phyloP scores from a whole-genome alignment of 495 filamentous ascomycete species.

The Aspergillus panamensis region DNA sequence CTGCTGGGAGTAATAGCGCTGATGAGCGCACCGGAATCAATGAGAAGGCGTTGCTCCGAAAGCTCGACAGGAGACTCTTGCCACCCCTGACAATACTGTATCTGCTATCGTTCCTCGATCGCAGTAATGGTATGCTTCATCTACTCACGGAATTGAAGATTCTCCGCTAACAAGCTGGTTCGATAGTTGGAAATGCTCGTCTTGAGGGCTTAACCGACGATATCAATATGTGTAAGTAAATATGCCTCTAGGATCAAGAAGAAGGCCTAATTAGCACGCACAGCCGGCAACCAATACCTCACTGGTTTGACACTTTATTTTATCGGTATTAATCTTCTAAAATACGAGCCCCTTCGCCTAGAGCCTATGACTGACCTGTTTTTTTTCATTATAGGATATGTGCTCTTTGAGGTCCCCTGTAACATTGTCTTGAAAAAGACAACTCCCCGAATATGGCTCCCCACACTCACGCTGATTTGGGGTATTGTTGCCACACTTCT shows the following conservation, averaged over 20 bases:
- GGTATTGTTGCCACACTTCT: conserved; percentile 69
- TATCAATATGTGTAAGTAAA: conserved; percentile 53
- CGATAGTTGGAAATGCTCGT: conserved; percentile 51
- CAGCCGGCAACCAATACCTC: conserved; percentile 66
- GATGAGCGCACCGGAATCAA: conserved; percentile 40
- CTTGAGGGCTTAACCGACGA: conserved; percentile 63
- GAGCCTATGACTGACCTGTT: too few relatives aligned
- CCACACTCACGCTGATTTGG: conserved; percentile 52
- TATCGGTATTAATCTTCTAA: conserved; percentile 43
- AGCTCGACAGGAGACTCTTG: conserved; percentile 60
- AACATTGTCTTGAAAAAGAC: conserved; percentile 72
- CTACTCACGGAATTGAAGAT: not conserved
- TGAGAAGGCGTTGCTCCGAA: conserved; percentile 61
- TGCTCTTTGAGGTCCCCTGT: conserved; percentile 66
- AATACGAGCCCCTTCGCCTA: not conserved
- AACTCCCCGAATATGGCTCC: conserved; percentile 60
- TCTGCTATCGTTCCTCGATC: conserved; percentile 69
- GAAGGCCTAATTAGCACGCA: not conserved
- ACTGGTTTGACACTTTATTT: conserved; percentile 72
- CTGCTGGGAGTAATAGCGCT: conserved; percentile 19
- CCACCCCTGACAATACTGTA: conserved; percentile 68
- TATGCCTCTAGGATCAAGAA: not conserved
- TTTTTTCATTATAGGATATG: conserved; percentile 41
- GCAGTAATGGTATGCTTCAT: conserved; percentile 59
- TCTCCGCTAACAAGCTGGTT: conserved; percentile 21